Base-by-base conservation (phyloP, 2,329 filamentous ascomycete genomes). In the Botrytis sinoallii region DNA sequence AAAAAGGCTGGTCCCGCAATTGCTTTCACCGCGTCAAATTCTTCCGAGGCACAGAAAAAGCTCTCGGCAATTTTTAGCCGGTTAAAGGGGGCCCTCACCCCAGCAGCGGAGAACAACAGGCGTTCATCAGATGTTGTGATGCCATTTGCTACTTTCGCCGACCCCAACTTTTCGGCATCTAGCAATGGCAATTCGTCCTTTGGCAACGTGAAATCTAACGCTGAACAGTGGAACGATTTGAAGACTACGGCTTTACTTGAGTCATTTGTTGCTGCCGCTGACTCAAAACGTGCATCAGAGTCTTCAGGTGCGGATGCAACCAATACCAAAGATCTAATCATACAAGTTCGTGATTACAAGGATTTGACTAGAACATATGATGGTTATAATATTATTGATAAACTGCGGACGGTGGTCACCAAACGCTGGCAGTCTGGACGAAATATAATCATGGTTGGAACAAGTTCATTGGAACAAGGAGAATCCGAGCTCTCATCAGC, bases 321-420 rank as follows among this genome's bases (percentile, higher is more conserved):
- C 48, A 66, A 77, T n/a, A 20, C 65, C 12, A 72, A 72, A 52
- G 48, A 70, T 16, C 74, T 71, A 12, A 90, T 98, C 74, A 85
- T 97, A 57, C 93, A 93, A 78, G 84, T 97, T 20, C 89, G 92
- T 80, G 93, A 98, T 81, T 92, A 94, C 79, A 90, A 92, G 71
- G 93, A 97, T 76, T 85, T 99, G 14, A 89, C 87, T 78, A 88
- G 88, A 79, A 91, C 92, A 0, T 82, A 87, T 9, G 90, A 93
- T 74, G 93, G 94, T 18, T 86, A 88, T 2, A 86, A 88, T 35
- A 88, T 98, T 46, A 83, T 98, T 12, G 84, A 86, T 59, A 89
- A 91, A 74, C 84, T 99, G 20, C 90, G 93, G 71, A 87, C 88
- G 66, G 85, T 92, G 10, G 89, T 97, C 40, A 91, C 95, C 78